Percentiles rank a stretch among this genome's conserved stretches.
Evolutionary conservation across 441 rosid genomes (phyloP).

Genomic region (Croton setiger): DNA sequence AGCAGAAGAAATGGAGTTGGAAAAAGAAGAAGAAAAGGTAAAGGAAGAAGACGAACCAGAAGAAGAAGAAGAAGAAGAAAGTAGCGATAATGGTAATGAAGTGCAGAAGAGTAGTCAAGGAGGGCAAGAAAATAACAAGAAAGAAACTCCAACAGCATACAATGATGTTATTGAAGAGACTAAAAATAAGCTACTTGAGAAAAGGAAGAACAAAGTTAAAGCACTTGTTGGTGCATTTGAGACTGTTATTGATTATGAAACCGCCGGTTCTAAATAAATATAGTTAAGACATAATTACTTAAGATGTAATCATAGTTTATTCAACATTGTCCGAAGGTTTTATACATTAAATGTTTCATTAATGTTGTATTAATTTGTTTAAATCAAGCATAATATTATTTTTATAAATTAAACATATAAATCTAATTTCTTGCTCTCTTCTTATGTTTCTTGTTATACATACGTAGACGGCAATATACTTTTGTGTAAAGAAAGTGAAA

Average conservation of each 20-base stretch:
- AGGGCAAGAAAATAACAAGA: conserved; percentile 36
- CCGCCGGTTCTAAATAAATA: conserved; percentile 25
- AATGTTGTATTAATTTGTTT: not conserved
- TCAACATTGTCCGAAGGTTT: not conserved
- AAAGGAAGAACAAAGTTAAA: conserved; percentile 73
- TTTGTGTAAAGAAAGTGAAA: not conserved
- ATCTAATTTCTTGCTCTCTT: not conserved
- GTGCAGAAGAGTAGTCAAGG: conserved; percentile 15
- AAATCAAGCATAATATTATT: not conserved
- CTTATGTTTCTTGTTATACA: not conserved
- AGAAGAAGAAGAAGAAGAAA: conserved; percentile 12
- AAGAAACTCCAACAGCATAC: conserved; percentile 58
- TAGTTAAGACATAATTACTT: no score
- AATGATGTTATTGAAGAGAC: conserved; percentile 81
- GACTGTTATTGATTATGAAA: conserved; percentile 74
- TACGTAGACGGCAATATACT: not conserved
- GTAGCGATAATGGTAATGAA: conserved; percentile 15
- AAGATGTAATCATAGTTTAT: not conserved
- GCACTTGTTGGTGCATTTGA: conserved; percentile 88
- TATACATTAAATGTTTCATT: no score
- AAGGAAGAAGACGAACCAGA: conserved; percentile 22
- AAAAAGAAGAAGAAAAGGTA: conserved; percentile 22
- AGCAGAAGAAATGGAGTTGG: no score
- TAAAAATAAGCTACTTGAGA: conserved; percentile 54
- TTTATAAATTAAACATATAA: not conserved